These are phyloP conservation scores for Suhomyces bolitotheri DNA, from an alignment of 1,139 yeast species.

Conservation along the genomic window DNA sequence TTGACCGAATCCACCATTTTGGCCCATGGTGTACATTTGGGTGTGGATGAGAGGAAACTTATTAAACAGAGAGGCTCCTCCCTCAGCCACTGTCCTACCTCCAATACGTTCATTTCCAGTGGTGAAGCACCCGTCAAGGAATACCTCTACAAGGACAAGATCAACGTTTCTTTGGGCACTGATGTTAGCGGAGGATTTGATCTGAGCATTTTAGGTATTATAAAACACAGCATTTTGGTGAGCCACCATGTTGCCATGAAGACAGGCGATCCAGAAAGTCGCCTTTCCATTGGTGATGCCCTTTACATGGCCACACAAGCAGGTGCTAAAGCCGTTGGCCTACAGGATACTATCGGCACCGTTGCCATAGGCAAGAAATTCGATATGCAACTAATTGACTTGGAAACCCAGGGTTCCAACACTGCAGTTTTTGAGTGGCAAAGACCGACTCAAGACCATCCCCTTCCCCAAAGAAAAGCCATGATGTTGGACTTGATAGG, in stretches of 20 bases:
- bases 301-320: slow-evolving; percentile 84
- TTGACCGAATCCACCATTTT: slow-evolving; percentile 67
- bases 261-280: slow-evolving; percentile 37
- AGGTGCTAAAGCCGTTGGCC: slow-evolving; percentile 77
- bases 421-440: slow-evolving; percentile 82
- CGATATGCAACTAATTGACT: slow-evolving; percentile 79
- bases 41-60: slow-evolving; percentile 60
- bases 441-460: slow-evolving; percentile 20
- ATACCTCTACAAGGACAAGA: slow-evolving; percentile 61
- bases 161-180: slow-evolving; percentile 85
- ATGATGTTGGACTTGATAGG: slow-evolving; percentile 60
- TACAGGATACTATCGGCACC: slow-evolving; percentile 62
- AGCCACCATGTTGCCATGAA: slow-evolving; percentile 83
- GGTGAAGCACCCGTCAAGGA: slow-evolving; percentile 84
- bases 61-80: slow-evolving; percentile 62
- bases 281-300: slow-evolving; percentile 68
- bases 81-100: slow-evolving; percentile 90
- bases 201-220: slow-evolving; percentile 71
- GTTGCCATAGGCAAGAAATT: slow-evolving; percentile 76
- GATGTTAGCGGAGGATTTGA: slow-evolving; percentile 93
- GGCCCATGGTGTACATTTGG: slow-evolving; percentile 86
- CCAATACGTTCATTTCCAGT: slow-evolving; percentile 83
- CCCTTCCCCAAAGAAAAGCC: slow-evolving; percentile 12
- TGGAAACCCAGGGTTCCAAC: slow-evolving; percentile 50
- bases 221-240: slow-evolving; percentile 78